phyloP scores from a whole-genome alignment of 768 basidiomycete species.

The Pleurotus eryngii region DNA sequence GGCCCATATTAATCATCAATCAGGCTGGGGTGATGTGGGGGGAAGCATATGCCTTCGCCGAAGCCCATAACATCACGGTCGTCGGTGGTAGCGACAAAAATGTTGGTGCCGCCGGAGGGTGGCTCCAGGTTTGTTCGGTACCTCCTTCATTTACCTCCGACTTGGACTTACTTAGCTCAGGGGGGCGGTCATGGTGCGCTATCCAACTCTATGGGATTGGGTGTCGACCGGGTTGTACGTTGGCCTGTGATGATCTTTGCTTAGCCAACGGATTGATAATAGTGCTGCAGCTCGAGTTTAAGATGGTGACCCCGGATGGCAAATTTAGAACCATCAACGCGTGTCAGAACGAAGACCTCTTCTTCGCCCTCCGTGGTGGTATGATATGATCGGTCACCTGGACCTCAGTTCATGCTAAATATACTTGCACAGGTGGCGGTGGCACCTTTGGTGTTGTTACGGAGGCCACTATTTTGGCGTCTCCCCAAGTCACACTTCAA shows the following conservation, averaged over 20 bases:
- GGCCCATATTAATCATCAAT: background rate
- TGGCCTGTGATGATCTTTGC: background rate
- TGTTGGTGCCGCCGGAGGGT: conserved; percentile 41
- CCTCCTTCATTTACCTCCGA: background rate
- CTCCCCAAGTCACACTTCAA: conserved; percentile 33
- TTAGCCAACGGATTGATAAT: background rate
- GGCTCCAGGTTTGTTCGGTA: conserved; percentile 28
- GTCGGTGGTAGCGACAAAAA: conserved; percentile 42
- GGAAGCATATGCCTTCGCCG: conserved; percentile 42
- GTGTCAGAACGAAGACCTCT: conserved; percentile 49
- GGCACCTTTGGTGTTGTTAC: conserved; percentile 46
- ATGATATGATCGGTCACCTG: background rate
- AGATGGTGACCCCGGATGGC: conserved; percentile 54
- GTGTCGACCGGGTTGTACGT: conserved; percentile 42
- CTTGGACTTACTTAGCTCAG: conserved; percentile 11
- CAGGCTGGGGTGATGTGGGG: conserved; percentile 45
- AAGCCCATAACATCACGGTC: conserved; percentile 39
- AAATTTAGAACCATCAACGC: conserved; percentile 39
- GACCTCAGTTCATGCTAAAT: too few species aligned
- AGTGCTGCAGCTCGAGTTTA: conserved; percentile 38
- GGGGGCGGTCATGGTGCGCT: conserved; percentile 44
- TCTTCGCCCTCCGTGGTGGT: conserved; percentile 51
- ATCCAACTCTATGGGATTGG: conserved; percentile 43
- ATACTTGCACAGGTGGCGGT: conserved; percentile 31
- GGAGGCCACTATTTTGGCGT: conserved; percentile 33